Conservation (phyloP, 169 alveolate species). For the Babesia ovata region DNA sequence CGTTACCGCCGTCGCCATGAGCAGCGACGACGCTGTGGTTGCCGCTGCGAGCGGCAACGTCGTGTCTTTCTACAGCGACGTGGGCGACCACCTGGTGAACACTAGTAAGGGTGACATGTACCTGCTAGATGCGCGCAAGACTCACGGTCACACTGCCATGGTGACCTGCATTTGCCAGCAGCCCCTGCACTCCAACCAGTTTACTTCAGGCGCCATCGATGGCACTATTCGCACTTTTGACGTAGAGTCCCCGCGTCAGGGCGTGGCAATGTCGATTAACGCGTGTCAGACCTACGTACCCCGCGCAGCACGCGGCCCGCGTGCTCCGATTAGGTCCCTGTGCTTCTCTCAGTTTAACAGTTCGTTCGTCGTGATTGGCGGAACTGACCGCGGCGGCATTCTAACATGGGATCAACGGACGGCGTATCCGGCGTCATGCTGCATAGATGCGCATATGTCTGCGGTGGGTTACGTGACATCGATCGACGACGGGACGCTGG, state of each 20-base stretch:
- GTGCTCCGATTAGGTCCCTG: constrained; percentile 38
- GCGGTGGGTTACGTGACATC: constrained; percentile 27
- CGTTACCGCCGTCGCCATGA: constrained; percentile 40
- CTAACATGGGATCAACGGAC: constrained; percentile 59
- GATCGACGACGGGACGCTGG: constrained; percentile 31
- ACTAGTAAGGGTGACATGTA: constrained; percentile 79
- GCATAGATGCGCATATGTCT: constrained; percentile 44
- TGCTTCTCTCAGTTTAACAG: constrained; percentile 19
- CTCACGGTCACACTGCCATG: constrained; percentile 74
- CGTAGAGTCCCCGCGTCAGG: constrained; percentile 53
- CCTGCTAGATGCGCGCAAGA: constrained; percentile 72
- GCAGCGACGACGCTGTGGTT: constrained; percentile 42
- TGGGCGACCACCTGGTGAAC: constrained; percentile 66
- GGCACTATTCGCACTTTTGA: constrained; percentile 76
- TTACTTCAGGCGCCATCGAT: constrained; percentile 72
- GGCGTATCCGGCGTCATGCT: constrained; percentile 13
- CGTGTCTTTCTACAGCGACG: constrained; percentile 60
- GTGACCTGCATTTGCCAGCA: constrained; percentile 70
- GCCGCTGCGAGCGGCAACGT: constrained; percentile 63
- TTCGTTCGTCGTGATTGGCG: constrained; percentile 30
- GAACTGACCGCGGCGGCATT: constrained; percentile 46
- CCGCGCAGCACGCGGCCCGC: constrained; percentile 31
- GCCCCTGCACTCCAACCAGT: constrained; percentile 55
- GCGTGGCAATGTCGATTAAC: constrained; percentile 58
- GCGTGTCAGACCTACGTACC: constrained; percentile 19